Evolutionary conservation across 768 basidiomycete genomes (phyloP), one percentile per base, ranked within the genome.

Genomic region (Podaxis sp.): DNA sequence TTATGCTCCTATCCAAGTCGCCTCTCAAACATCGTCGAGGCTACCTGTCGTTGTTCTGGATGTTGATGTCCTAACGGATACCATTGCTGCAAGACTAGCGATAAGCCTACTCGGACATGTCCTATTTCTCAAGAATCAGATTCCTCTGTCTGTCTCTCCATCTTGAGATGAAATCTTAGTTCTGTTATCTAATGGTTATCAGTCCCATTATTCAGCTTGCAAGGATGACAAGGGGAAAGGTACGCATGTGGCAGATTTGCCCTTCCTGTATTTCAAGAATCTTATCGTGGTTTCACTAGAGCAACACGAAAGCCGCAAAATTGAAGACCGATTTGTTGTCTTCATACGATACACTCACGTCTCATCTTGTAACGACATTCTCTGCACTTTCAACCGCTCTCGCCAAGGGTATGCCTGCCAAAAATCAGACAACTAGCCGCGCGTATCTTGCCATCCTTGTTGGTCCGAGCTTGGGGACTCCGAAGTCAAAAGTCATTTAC

Each of bases 351-450:
- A 87, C 83, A 0, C 80, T 93, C 19, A 75, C 85, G 0, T 92
- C 88, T 1, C 91, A 93, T 72, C 75, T 93, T 12, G 78, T 82
- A 57, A 90, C 90, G 0, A 91, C 91, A 0, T 93, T 92, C 69
- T 80, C 84, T 8, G 83, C 89, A 0, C 77, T 93, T 4, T 89
- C 90, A 1, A 86, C 85, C 0, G 87, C 91, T 0, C 74, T 90
- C 19, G 86, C 88, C 1, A 46, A 27, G 33, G 27, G 7, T 22
- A 36, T n/a, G 47, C 43, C 25, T 22, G 55, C 60, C 41, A 58
- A 58, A 24, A 54, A 57, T 6, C 38, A 41, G 19, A 57, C 57
- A 41, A 61, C 41, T 25, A 65, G 71, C 4, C 79, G 78, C 8
- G 84, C 78, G 1, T 85, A 87, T 67, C 73, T 93, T 15, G 82